Percentiles rank a stretch among this genome's conserved stretches.
Evolutionary conservation across 129 eudicot genomes (phyloP).

Genomic region (Escallonia herrerae): DNA sequence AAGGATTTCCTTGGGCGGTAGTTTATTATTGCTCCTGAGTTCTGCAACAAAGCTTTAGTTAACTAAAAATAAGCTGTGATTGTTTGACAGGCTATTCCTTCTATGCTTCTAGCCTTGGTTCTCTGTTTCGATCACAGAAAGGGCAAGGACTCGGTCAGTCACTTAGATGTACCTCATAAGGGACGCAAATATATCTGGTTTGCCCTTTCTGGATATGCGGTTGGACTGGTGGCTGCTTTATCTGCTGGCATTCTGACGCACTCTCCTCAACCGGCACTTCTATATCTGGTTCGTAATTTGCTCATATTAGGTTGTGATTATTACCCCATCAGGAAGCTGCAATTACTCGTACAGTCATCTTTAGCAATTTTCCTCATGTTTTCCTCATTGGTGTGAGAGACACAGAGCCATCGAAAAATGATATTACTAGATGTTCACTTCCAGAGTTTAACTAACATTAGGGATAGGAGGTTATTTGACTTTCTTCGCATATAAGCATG

Average conservation of each 20-base stretch:
- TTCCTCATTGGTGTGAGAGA: too few relatives aligned
- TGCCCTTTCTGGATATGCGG: slow-evolving; percentile 73
- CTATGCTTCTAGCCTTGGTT: slow-evolving; percentile 94
- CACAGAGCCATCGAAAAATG: too few relatives aligned
- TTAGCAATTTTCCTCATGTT: too few relatives aligned
- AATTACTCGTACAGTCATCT: too few relatives aligned
- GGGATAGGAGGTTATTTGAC: too few relatives aligned
- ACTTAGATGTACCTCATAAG: slow-evolving; percentile 46
- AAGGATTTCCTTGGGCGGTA: too few relatives aligned
- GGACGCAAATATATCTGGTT: slow-evolving; percentile 81
- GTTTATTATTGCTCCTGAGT: too few relatives aligned
- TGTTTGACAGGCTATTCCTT: slow-evolving; percentile 83
- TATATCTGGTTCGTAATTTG: slow-evolving; percentile 67
- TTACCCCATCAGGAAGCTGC: background rate
- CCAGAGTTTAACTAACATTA: too few relatives aligned
- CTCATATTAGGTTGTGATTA: background rate
- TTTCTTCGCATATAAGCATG: too few relatives aligned
- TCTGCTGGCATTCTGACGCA: slow-evolving; percentile 88
- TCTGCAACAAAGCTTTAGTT: too few relatives aligned
- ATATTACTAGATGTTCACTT: too few relatives aligned
- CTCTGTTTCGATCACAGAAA: slow-evolving; percentile 86
- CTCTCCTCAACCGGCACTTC: slow-evolving; percentile 94
- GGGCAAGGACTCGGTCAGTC: slow-evolving; percentile 38
- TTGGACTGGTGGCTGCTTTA: slow-evolving; percentile 73
- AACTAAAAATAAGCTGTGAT: too few relatives aligned